Percentiles rank a stretch among this genome's conserved stretches.
Evolutionary conservation across 805 yeast species (phyloP).

Genomic region (Wilhelminamyces savonicus): DNA sequence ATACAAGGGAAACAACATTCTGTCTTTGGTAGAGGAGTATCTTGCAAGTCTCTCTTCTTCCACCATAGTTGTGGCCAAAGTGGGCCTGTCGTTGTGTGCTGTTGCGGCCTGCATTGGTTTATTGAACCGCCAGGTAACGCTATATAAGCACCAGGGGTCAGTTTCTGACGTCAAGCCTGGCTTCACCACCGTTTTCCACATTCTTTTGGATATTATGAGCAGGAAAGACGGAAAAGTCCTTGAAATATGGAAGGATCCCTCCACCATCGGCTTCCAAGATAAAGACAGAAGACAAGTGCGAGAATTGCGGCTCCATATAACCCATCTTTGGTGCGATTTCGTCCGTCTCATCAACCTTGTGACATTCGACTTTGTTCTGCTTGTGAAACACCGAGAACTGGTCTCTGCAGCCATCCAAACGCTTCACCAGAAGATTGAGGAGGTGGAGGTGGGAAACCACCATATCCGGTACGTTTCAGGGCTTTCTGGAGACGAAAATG

Average conservation of each 20-base stretch:
- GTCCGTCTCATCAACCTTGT: constrained; percentile 25
- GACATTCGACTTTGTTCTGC: constrained; percentile 17
- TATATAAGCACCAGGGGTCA: constrained; percentile 12
- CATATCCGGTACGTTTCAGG: constrained; percentile 17
- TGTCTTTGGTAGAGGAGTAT: constrained; percentile 9
- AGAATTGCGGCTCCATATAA: constrained; percentile 21
- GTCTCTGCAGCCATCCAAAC: constrained; percentile 5
- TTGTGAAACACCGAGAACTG: constrained; percentile 9
- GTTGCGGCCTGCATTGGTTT: constrained; percentile 15
- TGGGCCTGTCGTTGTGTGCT: constrained; percentile 9
- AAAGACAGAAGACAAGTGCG: constrained; percentile 11
- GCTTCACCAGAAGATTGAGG: constrained; percentile 15
- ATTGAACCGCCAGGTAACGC: constrained; percentile 15
- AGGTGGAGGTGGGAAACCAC: constrained; percentile 11
- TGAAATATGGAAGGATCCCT: constrained; percentile 32
- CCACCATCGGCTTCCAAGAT: constrained; percentile 12
- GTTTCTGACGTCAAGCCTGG: constrained; percentile 8
- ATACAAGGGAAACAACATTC: constrained; percentile 6
- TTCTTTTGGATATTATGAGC: constrained; percentile 11
- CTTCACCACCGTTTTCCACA: constrained; percentile 13
- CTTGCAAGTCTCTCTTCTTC: constrained; percentile 1
- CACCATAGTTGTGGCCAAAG: neutral
- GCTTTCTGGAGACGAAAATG: constrained; percentile 8
- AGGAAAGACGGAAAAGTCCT: constrained; percentile 7
- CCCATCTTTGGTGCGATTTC: constrained; percentile 30